phyloP scores from a whole-genome alignment of 441 rosid genomes.

The Populus hybrid region DNA sequence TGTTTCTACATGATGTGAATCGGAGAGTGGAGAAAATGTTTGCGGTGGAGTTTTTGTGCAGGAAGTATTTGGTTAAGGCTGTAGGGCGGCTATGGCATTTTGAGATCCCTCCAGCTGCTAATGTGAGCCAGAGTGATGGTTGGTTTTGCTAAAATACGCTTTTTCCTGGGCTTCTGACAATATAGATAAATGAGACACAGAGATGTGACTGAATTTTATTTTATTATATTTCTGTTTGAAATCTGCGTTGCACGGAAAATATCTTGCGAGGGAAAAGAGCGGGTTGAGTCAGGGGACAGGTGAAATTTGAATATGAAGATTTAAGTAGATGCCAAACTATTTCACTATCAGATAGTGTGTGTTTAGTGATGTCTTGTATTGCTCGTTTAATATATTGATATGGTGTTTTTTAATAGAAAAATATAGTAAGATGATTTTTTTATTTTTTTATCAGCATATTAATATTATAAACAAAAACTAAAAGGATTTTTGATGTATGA shows the following conservation, averaged over 20 bases:
- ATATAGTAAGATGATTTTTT: no score
- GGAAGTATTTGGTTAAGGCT: slow-evolving; percentile 39
- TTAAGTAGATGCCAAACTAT: no score
- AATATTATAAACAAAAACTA: no score
- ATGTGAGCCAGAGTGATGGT: slow-evolving; percentile 3
- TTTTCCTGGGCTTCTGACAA: not conserved
- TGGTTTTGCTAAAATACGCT: slow-evolving; percentile 13
- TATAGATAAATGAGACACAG: not conserved
- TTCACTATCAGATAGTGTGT: no score
- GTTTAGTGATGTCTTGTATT: no score
- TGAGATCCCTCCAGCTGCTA: slow-evolving; percentile 41
- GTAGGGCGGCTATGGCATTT: slow-evolving; percentile 61
- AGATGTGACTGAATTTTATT: not conserved
- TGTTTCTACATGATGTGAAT: slow-evolving; percentile 55
- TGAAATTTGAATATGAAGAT: not conserved
- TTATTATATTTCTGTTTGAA: no score
- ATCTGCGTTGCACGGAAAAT: not conserved
- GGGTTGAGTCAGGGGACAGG: not conserved
- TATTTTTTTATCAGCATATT: no score
- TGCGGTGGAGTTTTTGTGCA: slow-evolving; percentile 53
- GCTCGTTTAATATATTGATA: no score
- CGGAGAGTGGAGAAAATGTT: slow-evolving; percentile 55
- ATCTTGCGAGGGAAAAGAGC: not conserved
- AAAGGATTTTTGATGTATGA: no score
- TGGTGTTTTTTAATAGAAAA: no score